These are phyloP conservation scores for Penicillium paxilli DNA, from an alignment of 495 filamentous ascomycete species.

Conservation along the genomic window DNA sequence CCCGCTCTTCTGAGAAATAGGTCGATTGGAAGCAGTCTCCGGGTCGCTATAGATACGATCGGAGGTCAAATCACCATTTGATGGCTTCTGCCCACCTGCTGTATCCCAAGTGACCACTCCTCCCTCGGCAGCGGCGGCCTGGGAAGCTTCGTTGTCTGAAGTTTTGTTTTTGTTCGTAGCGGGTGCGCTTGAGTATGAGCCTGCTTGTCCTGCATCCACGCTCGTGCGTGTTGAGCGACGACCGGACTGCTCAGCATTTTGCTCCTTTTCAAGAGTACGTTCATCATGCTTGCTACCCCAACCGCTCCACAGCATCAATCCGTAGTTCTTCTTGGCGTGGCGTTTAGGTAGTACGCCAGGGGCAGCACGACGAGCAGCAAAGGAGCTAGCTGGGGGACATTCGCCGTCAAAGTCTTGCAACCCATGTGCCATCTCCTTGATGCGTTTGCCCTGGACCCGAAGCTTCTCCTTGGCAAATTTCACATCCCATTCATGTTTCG, in stretches of 20 bases:
- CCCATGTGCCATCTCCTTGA: conserved; percentile 68
- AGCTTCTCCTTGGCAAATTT: conserved; percentile 66
- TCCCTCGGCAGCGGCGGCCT: neutral
- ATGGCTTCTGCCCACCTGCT: conserved; percentile 8
- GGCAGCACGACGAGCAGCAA: conserved; percentile 66
- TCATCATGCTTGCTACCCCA: conserved; percentile 90
- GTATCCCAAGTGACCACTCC: conserved; percentile 12
- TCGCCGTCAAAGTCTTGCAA: conserved; percentile 73
- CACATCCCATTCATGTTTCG: conserved; percentile 67
- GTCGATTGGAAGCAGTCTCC: conserved; percentile 7
- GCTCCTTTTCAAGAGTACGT: conserved; percentile 58
- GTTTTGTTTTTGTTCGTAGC: neutral
- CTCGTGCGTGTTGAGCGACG: conserved; percentile 27
- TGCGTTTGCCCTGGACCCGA: conserved; percentile 65
- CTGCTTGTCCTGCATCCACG: conserved; percentile 38
- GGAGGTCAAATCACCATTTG: neutral
- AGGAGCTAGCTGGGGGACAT: conserved; percentile 75
- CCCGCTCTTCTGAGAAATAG: conserved; percentile 17
- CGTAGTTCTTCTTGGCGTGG: conserved; percentile 58
- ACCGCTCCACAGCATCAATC: conserved; percentile 76
- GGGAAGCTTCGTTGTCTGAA: neutral
- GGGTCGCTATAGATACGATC: neutral
- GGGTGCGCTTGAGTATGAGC: conserved; percentile 29
- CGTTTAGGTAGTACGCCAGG: conserved; percentile 55
- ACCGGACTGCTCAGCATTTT: conserved; percentile 27